A percentile compares a stretch with the other conserved stretches of the same genome.
Conservation (phyloP, 2,329 filamentous ascomycete species). For the Penicillium sp. region DNA sequence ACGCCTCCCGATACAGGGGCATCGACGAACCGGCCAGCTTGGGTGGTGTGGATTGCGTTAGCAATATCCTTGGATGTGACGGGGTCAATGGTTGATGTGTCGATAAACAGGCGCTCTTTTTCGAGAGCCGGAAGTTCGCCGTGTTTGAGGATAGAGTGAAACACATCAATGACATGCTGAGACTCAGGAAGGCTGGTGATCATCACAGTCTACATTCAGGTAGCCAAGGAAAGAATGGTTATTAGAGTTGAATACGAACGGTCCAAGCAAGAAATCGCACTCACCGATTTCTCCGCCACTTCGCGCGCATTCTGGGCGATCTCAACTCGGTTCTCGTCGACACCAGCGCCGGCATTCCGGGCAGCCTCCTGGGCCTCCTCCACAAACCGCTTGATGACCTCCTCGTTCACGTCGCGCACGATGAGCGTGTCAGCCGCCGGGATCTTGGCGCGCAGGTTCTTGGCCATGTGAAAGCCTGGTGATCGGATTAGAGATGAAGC, state of each 20-base stretch:
- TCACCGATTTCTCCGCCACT: constrained; percentile 65
- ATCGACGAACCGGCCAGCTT: constrained; percentile 78
- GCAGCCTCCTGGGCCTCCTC: constrained; percentile 48
- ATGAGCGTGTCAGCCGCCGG: constrained; percentile 60
- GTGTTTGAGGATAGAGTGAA: constrained; percentile 67
- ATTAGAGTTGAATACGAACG: constrained; percentile 1
- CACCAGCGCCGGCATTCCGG: constrained; percentile 25
- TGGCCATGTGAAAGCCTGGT: constrained; percentile 69
- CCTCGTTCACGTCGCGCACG: constrained; percentile 64
- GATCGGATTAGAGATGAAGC: not conserved
- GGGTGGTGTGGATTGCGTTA: constrained; percentile 61
- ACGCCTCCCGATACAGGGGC: constrained; percentile 97
- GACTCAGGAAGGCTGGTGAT: constrained; percentile 89
- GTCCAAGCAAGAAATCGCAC: constrained; percentile 29
- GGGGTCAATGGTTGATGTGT: constrained; percentile 95
- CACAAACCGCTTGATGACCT: constrained; percentile 56
- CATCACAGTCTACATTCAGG: constrained; percentile 66
- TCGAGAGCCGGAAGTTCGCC: constrained; percentile 50
- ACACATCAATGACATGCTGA: constrained; percentile 80
- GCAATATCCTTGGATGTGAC: constrained; percentile 77
- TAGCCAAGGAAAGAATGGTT: constrained; percentile 7
- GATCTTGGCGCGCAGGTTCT: constrained; percentile 66
- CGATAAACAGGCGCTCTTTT: constrained; percentile 77
- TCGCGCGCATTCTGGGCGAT: constrained; percentile 59
- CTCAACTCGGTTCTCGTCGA: constrained; percentile 49